Evolutionary conservation across 805 yeast species (phyloP).

Genomic region (Candida cerambycidarum): DNA sequence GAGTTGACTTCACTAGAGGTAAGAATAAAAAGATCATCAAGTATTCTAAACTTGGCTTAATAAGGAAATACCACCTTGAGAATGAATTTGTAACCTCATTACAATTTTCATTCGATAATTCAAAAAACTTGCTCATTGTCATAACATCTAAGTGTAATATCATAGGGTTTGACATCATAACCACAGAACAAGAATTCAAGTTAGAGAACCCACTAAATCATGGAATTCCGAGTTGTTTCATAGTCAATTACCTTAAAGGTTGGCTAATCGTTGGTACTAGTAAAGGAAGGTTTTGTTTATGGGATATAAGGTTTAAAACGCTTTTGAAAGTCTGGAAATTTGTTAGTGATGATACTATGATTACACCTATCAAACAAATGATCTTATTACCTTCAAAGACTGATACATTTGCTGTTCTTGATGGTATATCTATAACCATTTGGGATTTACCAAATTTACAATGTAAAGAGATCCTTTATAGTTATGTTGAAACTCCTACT

Average conservation of each 20-base stretch:
- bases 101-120: constrained; percentile 6
- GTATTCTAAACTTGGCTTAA: constrained; percentile 25
- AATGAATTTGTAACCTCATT: constrained; percentile 17
- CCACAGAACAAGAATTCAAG: constrained; percentile 42
- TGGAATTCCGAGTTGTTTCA: constrained; percentile 66
- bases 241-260: constrained; percentile 49
- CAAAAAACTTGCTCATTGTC: constrained; percentile 39
- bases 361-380: constrained; percentile 9
- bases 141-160: constrained; percentile 56
- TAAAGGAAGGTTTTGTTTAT: constrained; percentile 69
- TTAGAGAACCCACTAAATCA: constrained; percentile 58
- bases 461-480: constrained; percentile 43
- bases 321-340: constrained; percentile 64
- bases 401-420: constrained; percentile 20
- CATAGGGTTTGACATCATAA: constrained; percentile 55
- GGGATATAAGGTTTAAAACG: constrained; percentile 75
- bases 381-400: constrained; percentile 11
- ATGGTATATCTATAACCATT: constrained; percentile 57
- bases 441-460: constrained; percentile 73
- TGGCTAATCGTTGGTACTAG: constrained; percentile 79
- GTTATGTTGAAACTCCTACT: constrained; percentile 1
- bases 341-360: constrained; percentile 28
- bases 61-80: constrained; percentile 43
- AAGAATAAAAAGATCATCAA: constrained; percentile 32
- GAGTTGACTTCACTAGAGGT: constrained; percentile 34